Conservation (phyloP, 75 land plant genomes). For the Cunninghamia lanceolata region DNA sequence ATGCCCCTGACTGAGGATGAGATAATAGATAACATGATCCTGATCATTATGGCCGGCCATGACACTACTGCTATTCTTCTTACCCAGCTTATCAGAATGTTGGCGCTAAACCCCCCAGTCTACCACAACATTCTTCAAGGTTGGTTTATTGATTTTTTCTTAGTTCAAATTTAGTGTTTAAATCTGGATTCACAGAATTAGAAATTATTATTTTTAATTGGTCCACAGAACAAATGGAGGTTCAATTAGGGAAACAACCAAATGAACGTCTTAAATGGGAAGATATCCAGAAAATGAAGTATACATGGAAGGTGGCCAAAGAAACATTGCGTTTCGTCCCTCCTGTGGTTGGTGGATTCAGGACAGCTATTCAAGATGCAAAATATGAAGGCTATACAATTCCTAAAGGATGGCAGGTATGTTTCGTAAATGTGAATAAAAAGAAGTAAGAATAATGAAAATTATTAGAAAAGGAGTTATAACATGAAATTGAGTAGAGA, state of each 20-base stretch:
- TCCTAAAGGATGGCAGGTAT: constrained; percentile 35
- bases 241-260: neutral
- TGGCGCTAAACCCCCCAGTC: constrained; percentile 31
- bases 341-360: constrained; percentile 10
- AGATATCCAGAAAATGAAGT: constrained; percentile 19
- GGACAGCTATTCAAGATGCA: constrained; percentile 18
- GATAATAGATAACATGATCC: constrained; percentile 37
- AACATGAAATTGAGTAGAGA: too few relatives aligned
- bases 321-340: constrained; percentile 23
- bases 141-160: neutral
- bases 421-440: too few relatives aligned
- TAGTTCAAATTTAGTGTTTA: too few relatives aligned
- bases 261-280: neutral
- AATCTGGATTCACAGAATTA: too few relatives aligned
- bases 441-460: too few relatives aligned
- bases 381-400: constrained; percentile 22
- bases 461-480: too few relatives aligned
- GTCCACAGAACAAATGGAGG: too few relatives aligned
- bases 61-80: constrained; percentile 30
- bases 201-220: too few relatives aligned
- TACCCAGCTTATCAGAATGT: constrained; percentile 19
- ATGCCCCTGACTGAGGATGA: constrained; percentile 27
- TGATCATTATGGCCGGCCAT: constrained; percentile 38
- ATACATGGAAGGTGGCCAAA: constrained; percentile 27
- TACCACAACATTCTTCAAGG: constrained; percentile 19